phyloP scores from a whole-genome alignment of 2,329 filamentous ascomycete genomes.

The Cladosporium sphaerospermum region DNA sequence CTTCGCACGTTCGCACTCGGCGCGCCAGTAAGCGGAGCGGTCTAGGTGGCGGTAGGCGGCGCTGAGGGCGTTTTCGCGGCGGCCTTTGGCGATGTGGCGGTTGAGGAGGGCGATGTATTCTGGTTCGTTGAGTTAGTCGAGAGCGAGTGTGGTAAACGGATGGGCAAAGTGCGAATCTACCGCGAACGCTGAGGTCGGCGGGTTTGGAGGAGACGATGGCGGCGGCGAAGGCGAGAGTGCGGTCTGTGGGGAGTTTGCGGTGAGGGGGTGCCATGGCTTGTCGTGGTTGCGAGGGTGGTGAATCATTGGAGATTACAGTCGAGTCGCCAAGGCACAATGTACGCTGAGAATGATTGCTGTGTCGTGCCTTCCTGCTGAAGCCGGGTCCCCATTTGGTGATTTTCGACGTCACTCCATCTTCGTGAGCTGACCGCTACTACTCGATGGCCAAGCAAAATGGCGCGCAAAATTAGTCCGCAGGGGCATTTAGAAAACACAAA shows the following conservation, averaged over 20 bases:
- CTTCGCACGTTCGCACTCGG: constrained; percentile 23
- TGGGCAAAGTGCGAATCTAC: constrained; percentile 4
- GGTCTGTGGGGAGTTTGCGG: constrained; percentile 11
- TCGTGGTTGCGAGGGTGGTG: too few relatives aligned
- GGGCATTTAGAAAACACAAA: not conserved
- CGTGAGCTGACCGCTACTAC: not conserved
- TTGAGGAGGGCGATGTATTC: constrained; percentile 30
- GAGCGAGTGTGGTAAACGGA: not conserved
- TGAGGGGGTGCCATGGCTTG: not conserved
- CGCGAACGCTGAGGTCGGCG: constrained; percentile 25
- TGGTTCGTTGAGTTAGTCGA: constrained; percentile 6
- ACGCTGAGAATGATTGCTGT: not conserved
- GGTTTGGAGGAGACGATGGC: constrained; percentile 34
- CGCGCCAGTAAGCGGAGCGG: constrained; percentile 35
- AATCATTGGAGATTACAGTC: not conserved
- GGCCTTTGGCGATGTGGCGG: constrained; percentile 27
- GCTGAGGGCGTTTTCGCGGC: constrained; percentile 19
- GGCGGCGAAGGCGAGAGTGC: constrained; percentile 23
- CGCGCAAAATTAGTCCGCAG: not conserved
- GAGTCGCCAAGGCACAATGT: not conserved
- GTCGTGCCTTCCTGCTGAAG: not conserved
- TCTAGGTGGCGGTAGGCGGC: constrained; percentile 33
- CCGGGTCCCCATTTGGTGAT: not conserved
- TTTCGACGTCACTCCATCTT: not conserved
- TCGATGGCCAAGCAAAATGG: not conserved